These are phyloP conservation scores for Metschnikowia corniflorae DNA, from an alignment of 805 yeast species.

Conservation along the genomic window DNA sequence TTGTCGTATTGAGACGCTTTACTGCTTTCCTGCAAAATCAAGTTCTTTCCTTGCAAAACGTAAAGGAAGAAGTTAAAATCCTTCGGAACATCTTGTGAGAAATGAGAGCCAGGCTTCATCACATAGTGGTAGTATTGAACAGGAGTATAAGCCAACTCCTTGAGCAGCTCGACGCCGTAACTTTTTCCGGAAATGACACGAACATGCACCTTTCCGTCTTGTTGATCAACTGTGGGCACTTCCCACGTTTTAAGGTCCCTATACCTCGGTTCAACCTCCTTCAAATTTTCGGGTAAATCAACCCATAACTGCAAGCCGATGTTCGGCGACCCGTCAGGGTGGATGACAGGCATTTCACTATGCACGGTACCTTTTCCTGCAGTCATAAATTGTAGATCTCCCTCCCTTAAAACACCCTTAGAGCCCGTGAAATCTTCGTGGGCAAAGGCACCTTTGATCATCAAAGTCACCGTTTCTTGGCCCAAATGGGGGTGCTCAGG, in stretches of 20 bases:
- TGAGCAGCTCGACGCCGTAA: constrained; percentile 69
- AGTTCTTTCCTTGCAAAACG: constrained; percentile 54
- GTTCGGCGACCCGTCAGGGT: constrained; percentile 26
- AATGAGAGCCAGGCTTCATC: constrained; percentile 61
- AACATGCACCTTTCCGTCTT: constrained; percentile 58
- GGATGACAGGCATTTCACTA: constrained; percentile 75
- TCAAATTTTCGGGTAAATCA: constrained; percentile 18
- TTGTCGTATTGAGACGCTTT: constrained; percentile 41
- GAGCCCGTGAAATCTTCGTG: constrained; percentile 88
- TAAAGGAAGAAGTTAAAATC: constrained; percentile 70
- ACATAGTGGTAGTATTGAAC: constrained; percentile 63
- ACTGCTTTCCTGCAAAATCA: constrained; percentile 42
- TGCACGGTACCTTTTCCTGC: constrained; percentile 88
- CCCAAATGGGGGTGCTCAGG: constrained; percentile 86
- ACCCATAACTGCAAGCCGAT: constrained; percentile 78
- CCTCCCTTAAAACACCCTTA: constrained; percentile 71
- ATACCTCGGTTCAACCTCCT: constrained; percentile 60
- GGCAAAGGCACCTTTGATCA: constrained; percentile 63
- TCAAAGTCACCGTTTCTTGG: constrained; percentile 72
- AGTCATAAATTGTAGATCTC: constrained; percentile 91
- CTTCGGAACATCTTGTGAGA: constrained; percentile 55
- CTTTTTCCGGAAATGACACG: constrained; percentile 75
- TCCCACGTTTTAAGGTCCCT: constrained; percentile 69
- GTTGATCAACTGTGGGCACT: constrained; percentile 64
- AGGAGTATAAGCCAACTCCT: constrained; percentile 80